Evolutionary conservation across 768 basidiomycete genomes (phyloP).

Genomic region (Mycena sanguinolenta): DNA sequence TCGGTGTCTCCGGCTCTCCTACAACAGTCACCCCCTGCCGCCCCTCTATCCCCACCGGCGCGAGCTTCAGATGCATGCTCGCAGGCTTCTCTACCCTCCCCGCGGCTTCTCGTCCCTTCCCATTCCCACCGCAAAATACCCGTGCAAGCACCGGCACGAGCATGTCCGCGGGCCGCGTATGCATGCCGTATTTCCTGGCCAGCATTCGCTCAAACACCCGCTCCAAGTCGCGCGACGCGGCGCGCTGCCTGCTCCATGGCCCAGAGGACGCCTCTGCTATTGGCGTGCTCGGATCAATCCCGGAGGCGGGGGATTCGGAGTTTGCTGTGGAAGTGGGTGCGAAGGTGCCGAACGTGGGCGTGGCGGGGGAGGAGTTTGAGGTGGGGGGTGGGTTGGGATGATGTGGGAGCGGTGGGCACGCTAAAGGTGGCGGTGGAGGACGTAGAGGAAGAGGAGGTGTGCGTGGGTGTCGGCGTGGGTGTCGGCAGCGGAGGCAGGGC

Average conservation of each 20-base stretch:
- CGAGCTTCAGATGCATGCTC: slow-evolving; percentile 34
- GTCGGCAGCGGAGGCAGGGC: not conserved
- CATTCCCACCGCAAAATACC: slow-evolving; percentile 17
- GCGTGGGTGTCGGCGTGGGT: not conserved
- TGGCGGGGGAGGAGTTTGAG: not conserved
- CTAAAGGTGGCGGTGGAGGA: not conserved
- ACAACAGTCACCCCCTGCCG: not conserved
- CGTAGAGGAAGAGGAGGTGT: not conserved
- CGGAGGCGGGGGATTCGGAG: not conserved
- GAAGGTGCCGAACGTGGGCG: not conserved
- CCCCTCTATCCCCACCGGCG: slow-evolving; percentile 28
- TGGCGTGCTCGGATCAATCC: too few relatives aligned
- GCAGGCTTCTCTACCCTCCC: slow-evolving; percentile 15
- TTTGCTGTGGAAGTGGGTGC: not conserved
- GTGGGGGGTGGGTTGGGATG: not conserved
- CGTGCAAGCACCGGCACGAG: slow-evolving; percentile 42
- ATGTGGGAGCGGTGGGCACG: not conserved
- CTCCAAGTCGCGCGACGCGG: slow-evolving; percentile 48
- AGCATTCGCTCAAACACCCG: slow-evolving; percentile 59
- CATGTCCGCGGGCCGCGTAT: slow-evolving; percentile 49
- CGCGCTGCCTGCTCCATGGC: slow-evolving; percentile 22
- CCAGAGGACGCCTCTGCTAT: not conserved
- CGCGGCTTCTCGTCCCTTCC: not conserved
- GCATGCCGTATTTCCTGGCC: slow-evolving; percentile 47
- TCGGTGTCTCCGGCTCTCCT: not conserved